Base-by-base conservation (phyloP, 768 basidiomycete species). In the Filobasidium floriforme region DNA sequence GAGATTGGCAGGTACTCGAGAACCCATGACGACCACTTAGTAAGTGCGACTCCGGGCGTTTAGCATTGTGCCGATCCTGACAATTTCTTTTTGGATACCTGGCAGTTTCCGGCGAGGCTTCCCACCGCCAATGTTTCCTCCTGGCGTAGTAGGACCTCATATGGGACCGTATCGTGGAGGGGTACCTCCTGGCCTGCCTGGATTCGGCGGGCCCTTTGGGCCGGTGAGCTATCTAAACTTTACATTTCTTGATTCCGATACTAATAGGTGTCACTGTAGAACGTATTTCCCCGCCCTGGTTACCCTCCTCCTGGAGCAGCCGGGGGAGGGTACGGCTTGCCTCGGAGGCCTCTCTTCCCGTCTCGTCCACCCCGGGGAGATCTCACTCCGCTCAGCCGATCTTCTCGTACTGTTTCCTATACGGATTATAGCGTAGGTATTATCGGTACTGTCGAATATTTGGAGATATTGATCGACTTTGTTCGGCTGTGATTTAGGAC, bases 21-120 rank as follows among this genome's bases (percentile, higher is more conserved):
- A 78, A 71, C 76, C 77, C 14, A 77, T 78, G 46, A 76, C 77
- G 51, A 76, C 77, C 46, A 78, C 77, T 49, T 78, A 77, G 72
- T 77, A 55, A 64, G 63, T 46, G 66, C 3, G 1, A 37, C n/a
- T 9, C 18, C 12, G 9, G 55, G 24, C 18, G 37, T 55, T 44
- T 60, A 41, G 62, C 28, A 57, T 37, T 22, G 22, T 57, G n/a
- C 32, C 66, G 66, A 74, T 41, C 70, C 66, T 49, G 61, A 68
- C 66, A 24, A 1, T 37, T 1, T 1, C 29, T 18, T 46, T 41
- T 37, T 2, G 14, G 9, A 24, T 29, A 26, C 7, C 41, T n/a
- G 59, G 43, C 41, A 63, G 66, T 41, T 68, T 62, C 32, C 49
- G 29, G 59, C 40, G 51, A 65, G 54, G 44, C 0, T 62, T 66